phyloP scores from a whole-genome alignment of 176 grass and related monocot species.

The Thalia dealbata region DNA sequence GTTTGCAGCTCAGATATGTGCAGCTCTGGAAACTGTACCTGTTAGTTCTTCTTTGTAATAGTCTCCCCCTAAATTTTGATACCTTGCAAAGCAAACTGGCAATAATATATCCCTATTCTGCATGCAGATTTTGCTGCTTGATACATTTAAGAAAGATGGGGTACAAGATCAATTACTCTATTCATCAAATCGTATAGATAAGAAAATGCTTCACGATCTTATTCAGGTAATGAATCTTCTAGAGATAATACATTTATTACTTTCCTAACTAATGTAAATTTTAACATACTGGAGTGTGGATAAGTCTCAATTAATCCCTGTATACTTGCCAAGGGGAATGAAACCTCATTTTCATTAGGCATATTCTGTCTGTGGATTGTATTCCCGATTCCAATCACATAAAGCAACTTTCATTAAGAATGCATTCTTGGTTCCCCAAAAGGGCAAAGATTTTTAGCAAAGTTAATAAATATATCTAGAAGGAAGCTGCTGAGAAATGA shows the following conservation, averaged over 20 bases:
- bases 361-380: too few relatives aligned
- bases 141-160: slow-evolving; percentile 27
- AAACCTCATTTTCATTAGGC: too few relatives aligned
- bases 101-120: not conserved
- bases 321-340: too few relatives aligned
- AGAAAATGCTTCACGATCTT: slow-evolving; percentile 41
- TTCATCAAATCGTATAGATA: slow-evolving; percentile 45
- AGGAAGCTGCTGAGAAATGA: not conserved
- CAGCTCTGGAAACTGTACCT: slow-evolving; percentile 47
- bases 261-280: slow-evolving; percentile 4
- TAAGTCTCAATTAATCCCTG: too few relatives aligned
- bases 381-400: not conserved
- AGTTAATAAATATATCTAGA: not conserved
- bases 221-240: slow-evolving; percentile 34
- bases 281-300: not conserved
- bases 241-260: not conserved
- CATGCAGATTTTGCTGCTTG: slow-evolving; percentile 42
- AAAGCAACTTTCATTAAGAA: not conserved
- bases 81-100: not conserved
- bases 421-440: not conserved
- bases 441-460: not conserved
- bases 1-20: slow-evolving; percentile 49
- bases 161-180: slow-evolving; percentile 22
- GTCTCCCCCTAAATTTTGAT: slow-evolving; percentile 2
- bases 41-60: slow-evolving; percentile 41